Conservation (phyloP, 2,329 filamentous ascomycete genomes). For the Whalleya microplaca region DNA sequence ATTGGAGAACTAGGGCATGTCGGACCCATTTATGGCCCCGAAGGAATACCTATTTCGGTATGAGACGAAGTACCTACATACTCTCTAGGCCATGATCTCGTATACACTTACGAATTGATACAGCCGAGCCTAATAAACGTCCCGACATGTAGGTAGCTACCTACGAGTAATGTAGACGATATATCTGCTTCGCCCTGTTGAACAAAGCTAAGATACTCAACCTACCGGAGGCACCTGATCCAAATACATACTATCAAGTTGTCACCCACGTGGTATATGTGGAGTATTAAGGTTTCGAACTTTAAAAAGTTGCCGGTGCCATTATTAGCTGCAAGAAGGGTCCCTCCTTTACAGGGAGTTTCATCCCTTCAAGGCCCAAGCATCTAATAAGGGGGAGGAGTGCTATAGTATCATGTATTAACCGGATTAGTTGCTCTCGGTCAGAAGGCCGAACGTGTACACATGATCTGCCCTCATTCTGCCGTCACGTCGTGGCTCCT, state of each 20-base stretch:
- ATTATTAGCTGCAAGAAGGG: background rate
- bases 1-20: slow-evolving; percentile 9
- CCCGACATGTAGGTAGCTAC: too few species aligned
- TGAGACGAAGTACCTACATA: background rate
- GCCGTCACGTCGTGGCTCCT: background rate
- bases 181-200: too few species aligned
- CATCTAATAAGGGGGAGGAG: background rate
- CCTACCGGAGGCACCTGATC: too few species aligned
- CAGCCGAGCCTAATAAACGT: too few species aligned
- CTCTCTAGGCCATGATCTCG: too few species aligned
- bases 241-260: too few species aligned
- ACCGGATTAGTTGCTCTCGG: background rate
- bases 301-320: background rate
- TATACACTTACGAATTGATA: too few species aligned
- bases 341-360: background rate
- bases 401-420: background rate
- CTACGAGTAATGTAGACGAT: too few species aligned
- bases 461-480: background rate
- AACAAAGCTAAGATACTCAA: too few species aligned
- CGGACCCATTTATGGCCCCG: background rate
- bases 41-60: background rate
- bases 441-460: background rate
- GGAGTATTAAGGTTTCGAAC: background rate
- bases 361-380: too few species aligned
- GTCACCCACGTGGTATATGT: background rate